phyloP scores from a whole-genome alignment of 371 early-diverging fungal genomes.

The Chytridium lagenaria region DNA sequence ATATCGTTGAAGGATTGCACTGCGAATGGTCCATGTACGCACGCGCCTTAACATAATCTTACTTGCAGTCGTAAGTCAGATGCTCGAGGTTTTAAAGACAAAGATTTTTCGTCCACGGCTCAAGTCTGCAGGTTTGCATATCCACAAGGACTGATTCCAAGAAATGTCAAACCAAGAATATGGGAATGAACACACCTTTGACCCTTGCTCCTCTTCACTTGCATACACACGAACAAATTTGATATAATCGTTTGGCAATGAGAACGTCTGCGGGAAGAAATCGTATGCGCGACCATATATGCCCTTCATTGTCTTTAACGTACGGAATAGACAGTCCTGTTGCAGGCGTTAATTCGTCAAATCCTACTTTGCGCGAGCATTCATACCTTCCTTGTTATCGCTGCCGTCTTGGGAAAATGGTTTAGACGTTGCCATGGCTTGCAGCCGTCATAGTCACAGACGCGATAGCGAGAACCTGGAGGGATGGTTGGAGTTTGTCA shows the following conservation, averaged over 20 bases:
- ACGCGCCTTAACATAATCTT: constrained; percentile 9
- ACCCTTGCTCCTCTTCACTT: constrained; percentile 41
- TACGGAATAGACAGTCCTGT: constrained; percentile 51
- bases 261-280: constrained; percentile 53
- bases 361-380: too few relatives aligned
- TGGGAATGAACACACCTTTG: constrained; percentile 29
- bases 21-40: background rate
- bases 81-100: constrained; percentile 49
- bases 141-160: constrained; percentile 48
- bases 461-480: constrained; percentile 42
- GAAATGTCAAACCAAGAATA: background rate
- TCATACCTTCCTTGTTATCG: constrained; percentile 49
- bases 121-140: constrained; percentile 57
- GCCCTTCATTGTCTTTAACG: constrained; percentile 47
- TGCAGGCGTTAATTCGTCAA: too few relatives aligned
- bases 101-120: constrained; percentile 54
- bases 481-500: background rate
- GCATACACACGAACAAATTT: constrained; percentile 49
- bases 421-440: constrained; percentile 49
- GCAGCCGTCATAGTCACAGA: constrained; percentile 45
- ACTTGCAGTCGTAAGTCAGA: constrained; percentile 54
- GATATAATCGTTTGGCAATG: constrained; percentile 52
- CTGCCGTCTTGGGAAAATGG: constrained; percentile 53
- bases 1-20: constrained; percentile 53
- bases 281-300: constrained; percentile 50